Evolutionary conservation across 2,329 filamentous ascomycete genomes (phyloP).

Genomic region (Microdochium nivale): DNA sequence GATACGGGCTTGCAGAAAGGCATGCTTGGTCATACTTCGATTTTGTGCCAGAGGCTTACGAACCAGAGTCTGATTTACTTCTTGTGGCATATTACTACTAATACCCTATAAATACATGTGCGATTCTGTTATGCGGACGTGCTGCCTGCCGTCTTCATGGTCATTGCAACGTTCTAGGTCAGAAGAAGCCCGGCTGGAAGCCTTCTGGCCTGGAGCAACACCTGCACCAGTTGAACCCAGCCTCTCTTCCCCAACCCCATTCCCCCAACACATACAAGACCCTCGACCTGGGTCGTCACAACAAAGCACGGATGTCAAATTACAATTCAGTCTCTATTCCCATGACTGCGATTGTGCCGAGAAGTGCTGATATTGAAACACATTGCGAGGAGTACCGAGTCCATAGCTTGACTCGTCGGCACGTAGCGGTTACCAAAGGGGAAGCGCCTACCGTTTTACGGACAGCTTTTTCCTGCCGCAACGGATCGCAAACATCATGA

Average conservation of each 20-base stretch:
- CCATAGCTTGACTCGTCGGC: conserved; percentile 19
- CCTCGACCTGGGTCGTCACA: too few species aligned
- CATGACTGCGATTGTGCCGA: conserved; percentile 96
- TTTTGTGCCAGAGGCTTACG: background rate
- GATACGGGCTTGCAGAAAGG: background rate
- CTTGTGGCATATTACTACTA: background rate
- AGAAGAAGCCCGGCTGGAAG: too few species aligned
- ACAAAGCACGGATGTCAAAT: conserved; percentile 99
- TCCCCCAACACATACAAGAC: conserved; percentile 1
- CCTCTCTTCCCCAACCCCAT: conserved; percentile 6
- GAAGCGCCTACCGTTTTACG: conserved; percentile 3
- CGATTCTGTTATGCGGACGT: background rate
- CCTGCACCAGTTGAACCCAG: too few species aligned
- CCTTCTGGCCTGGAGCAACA: too few species aligned
- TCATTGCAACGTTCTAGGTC: background rate
- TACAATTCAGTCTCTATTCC: conserved; percentile 70
- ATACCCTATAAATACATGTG: background rate
- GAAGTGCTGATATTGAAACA: conserved; percentile 82
- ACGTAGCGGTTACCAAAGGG: conserved; percentile 11
- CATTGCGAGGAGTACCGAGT: conserved; percentile 25
- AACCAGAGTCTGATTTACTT: background rate
- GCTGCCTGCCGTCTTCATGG: background rate
- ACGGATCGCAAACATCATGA: conserved; percentile 28
- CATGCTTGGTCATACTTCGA: background rate
- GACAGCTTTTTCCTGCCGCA: conserved; percentile 10